These are phyloP conservation scores for Penicillium salamii DNA, from an alignment of 495 filamentous ascomycete species.

Conservation along the genomic window DNA sequence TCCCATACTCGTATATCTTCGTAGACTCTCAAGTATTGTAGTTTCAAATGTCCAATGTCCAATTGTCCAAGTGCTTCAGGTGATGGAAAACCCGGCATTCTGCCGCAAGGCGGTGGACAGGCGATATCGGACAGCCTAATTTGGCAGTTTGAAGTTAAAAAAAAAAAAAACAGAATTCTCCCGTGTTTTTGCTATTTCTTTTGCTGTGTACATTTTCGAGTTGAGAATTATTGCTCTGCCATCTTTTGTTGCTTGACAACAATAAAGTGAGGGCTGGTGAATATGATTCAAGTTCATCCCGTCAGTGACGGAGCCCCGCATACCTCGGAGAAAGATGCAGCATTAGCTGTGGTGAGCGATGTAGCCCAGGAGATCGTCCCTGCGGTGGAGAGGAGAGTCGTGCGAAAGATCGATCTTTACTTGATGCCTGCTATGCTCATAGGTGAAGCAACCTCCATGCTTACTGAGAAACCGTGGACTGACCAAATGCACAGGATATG, in stretches of 20 bases:
- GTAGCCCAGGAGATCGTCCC: slow-evolving; percentile 52
- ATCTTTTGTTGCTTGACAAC: no score
- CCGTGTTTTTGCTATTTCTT: background rate
- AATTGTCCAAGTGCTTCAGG: no score
- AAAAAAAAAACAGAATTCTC: slow-evolving; percentile 9
- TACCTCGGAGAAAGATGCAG: slow-evolving; percentile 42
- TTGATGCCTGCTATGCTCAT: slow-evolving; percentile 71
- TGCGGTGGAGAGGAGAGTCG: slow-evolving; percentile 48
- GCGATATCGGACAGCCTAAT: slow-evolving; percentile 22
- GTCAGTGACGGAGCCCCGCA: slow-evolving; percentile 14
- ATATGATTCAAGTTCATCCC: slow-evolving; percentile 22
- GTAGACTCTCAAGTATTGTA: no score
- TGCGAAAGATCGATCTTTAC: slow-evolving; percentile 69
- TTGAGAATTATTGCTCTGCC: no score
- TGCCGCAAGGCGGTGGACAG: slow-evolving; percentile 7
- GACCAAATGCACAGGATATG: slow-evolving; percentile 46
- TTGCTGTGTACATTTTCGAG: no score
- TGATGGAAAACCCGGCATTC: no score
- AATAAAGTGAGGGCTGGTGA: no score
- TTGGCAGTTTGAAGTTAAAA: slow-evolving; percentile 16
- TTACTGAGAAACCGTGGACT: background rate
- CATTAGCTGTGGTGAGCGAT: slow-evolving; percentile 50
- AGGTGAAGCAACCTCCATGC: slow-evolving; percentile 24
- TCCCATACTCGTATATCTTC: no score
- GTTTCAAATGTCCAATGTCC: no score